Evolutionary conservation across 495 filamentous ascomycete species (phyloP).

Genomic region (Aspergillus kassunensis): DNA sequence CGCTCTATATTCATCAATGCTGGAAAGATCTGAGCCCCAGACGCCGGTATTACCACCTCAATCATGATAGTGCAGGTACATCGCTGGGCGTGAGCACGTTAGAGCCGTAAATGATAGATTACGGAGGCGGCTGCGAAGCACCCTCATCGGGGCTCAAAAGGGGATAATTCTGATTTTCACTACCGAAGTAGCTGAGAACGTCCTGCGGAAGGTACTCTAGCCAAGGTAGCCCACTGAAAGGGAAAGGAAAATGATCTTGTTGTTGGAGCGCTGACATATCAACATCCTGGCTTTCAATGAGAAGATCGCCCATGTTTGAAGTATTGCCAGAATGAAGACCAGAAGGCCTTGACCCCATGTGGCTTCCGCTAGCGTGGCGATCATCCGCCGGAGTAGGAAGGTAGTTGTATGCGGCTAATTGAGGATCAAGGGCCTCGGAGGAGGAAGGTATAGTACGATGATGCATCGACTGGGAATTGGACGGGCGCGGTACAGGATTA

Average conservation of each 20-base stretch:
- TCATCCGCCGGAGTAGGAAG: conserved; percentile 30
- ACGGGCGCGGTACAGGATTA: conserved; percentile 20
- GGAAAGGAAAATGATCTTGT: conserved; percentile 39
- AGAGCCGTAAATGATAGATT: conserved; percentile 15
- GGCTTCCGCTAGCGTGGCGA: conserved; percentile 34
- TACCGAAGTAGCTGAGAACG: conserved; percentile 53
- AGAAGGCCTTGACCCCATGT: conserved; percentile 30
- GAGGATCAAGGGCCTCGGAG: conserved; percentile 18
- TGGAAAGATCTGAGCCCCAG: conserved; percentile 8
- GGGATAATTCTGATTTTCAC: conserved; percentile 34
- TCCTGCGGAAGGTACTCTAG: conserved; percentile 65
- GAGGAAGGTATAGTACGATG: conserved; percentile 43
- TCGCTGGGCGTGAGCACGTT: conserved; percentile 21
- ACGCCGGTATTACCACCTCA: conserved; percentile 10
- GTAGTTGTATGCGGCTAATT: conserved; percentile 22
- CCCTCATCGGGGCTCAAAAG: conserved; percentile 34
- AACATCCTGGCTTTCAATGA: conserved; percentile 69
- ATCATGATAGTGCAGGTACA: conserved; percentile 9
- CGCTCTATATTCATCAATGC: conserved; percentile 11
- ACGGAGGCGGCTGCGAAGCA: conserved; percentile 24
- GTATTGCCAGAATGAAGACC: conserved; percentile 36
- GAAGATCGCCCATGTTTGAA: conserved; percentile 49
- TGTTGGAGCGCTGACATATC: conserved; percentile 52
- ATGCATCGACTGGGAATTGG: conserved; percentile 42
- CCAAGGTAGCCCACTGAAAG: conserved; percentile 56